A percentile compares a stretch with the other conserved stretches of the same genome.
phyloP scores from a whole-genome alignment of 2,329 filamentous ascomycete genomes.

The Talaromyces sp. region DNA sequence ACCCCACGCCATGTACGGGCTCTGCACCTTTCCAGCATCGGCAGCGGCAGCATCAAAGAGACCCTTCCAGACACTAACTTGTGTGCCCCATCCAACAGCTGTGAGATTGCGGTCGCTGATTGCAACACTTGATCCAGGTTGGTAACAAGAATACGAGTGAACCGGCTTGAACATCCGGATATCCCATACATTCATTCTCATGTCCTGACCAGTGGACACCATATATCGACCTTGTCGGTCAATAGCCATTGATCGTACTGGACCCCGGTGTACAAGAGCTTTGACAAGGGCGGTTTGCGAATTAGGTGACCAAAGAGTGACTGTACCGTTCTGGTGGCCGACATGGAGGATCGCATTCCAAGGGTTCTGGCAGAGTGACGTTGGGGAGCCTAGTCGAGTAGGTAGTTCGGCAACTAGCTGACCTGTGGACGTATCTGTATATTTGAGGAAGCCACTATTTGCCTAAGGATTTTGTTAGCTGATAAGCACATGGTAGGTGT shows the following conservation, averaged over 20 bases:
- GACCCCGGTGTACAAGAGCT: constrained; percentile 82
- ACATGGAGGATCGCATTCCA: constrained; percentile 89
- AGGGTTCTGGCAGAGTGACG: constrained; percentile 80
- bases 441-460: constrained; percentile 80
- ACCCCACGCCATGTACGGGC: constrained; percentile 90
- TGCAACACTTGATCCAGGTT: constrained; percentile 76
- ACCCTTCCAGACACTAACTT: constrained; percentile 85
- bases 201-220: constrained; percentile 87
- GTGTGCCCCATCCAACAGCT: constrained; percentile 87
- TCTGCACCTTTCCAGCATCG: constrained; percentile 75
- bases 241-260: constrained; percentile 78
- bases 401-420: constrained; percentile 81
- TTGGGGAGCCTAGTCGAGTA: constrained; percentile 79
- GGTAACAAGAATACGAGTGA: constrained; percentile 78
- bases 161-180: constrained; percentile 92
- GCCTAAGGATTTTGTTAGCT: constrained; percentile 48
- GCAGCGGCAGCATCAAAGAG: constrained; percentile 71
- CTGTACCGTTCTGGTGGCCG: constrained; percentile 91
- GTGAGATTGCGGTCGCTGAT: constrained; percentile 88
- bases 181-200: constrained; percentile 93
- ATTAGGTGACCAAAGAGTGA: constrained; percentile 95
- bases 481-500: neutral
- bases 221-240: constrained; percentile 92
- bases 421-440: constrained; percentile 92
- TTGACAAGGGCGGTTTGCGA: constrained; percentile 83